Base-by-base conservation (phyloP, 1,139 yeast species). In the Candida sanyaensis region DNA sequence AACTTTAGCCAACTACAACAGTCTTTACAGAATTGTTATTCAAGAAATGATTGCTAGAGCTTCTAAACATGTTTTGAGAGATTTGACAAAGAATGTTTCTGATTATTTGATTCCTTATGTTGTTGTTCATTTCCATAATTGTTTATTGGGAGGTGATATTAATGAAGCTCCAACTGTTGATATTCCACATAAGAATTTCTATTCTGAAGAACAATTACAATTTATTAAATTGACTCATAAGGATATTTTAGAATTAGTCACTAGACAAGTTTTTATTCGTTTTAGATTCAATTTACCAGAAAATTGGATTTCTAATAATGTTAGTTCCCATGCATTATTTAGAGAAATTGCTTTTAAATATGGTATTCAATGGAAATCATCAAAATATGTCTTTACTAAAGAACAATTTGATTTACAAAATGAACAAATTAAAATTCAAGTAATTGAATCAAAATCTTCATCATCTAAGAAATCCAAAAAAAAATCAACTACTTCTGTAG, bases 311-410 rank as follows among this genome's bases (percentile, higher is more conserved):
- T 48, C 57, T 3, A 44, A 57, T 1, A 45, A 53, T 32, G 55
- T 76, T 42, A 69, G 65, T 37, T 75, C 78, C 12, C 55, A 69
- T 28, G 78, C 79, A 50, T 63, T 90, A 47, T 73, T 89, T 62
- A 82, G 93, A 69, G 90, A 86, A 54, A 75, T 91, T 52, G 84
- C 96, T 12, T 61, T 75, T 48, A 86, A 88, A 67, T 81, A 85
- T 56, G 99, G 99, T 69, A 81, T 93, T 50, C 99, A 93, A 71
- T 86, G 96, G 89, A 71, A 73, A 55, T 65, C 80, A n/a, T 75
- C 71, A 52, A 65, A 72, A 17, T 85, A 80, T 62, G 70, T 65
- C 11, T 82, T 82, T 62, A 74, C 81, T 37, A 62, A 63, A 46
- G 80, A 74, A 44, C 69, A 68, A 27, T 75, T 78, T 51, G 81